Base-by-base conservation (phyloP, 2,329 filamentous ascomycete species). In the Moelleriella libera region DNA sequence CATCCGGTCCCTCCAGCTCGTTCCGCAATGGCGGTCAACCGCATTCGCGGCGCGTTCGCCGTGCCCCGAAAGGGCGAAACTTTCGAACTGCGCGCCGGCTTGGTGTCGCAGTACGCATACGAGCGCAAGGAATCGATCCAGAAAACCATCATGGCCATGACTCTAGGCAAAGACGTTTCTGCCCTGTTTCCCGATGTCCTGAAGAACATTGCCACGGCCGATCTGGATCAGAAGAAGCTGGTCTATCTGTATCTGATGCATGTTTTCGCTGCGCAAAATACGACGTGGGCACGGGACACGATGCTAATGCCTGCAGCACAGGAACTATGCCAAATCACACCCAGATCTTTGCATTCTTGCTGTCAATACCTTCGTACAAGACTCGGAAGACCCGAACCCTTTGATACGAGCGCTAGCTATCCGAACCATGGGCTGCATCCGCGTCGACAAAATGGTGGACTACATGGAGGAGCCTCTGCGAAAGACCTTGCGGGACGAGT, bases 121-220 rank as follows among this genome's bases (percentile, higher is more conserved):
- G 92, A 98, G 78, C 83, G 88, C 60, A 98, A 98, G 68, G 92
- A 98, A 72, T 86, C 92, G 29, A 98, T 98, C 58, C 92, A 98
- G 65, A 97, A 95, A 76, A 98, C 92, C 54, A 98, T 98, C 70
- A 97, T 97, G 89, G 89, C 92, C 63, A 98, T 98, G 92, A 98
- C 92, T 1, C 67, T 98, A 57, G 92, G 92, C 65, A 98, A 98
- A 68, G 92, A 98, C 69, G 92, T 98, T 50, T 98, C 92, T 47
- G 86, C 89, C 48, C 72, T 98, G 53, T 98, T 98, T 64, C 92
- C 92, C 2, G 92, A 98, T 63, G 92, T 98, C 34, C 73, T 98
- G 54, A 98, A 98, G 76, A 98, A 98, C 62, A 98, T 98, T 66
- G 92, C 92, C 49, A 98, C 92, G 1, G 74, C 69, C 43, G 92